Evolutionary conservation across 345 rosid genomes (phyloP).

Genomic region (Sisymbrium irio): DNA sequence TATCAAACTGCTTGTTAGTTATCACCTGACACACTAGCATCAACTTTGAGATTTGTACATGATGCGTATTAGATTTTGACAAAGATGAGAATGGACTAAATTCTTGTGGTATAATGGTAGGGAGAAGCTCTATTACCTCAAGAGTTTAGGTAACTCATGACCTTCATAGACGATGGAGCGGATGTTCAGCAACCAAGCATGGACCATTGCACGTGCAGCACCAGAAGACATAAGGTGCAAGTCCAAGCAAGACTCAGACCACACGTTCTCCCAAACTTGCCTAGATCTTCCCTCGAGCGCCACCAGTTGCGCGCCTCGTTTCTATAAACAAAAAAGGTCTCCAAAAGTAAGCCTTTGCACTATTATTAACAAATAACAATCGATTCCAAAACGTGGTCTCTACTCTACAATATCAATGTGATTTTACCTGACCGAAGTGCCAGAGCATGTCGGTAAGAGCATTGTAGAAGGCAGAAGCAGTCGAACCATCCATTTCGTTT

Average conservation of each 20-base stretch:
- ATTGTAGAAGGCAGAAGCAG: conserved; percentile 92
- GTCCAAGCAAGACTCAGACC: conserved; percentile 96
- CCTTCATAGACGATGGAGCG: conserved; percentile 78
- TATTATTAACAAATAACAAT: neutral
- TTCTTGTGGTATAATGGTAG: neutral
- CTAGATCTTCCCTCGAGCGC: conserved; percentile 87
- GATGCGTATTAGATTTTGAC: neutral
- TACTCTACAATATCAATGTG: neutral
- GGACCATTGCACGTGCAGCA: conserved; percentile 92
- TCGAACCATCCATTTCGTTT: conserved; percentile 71
- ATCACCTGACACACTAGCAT: neutral
- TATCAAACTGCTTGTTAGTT: neutral
- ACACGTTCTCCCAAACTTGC: conserved; percentile 90
- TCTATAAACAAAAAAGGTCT: conserved; percentile 40
- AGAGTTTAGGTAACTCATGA: conserved; percentile 70
- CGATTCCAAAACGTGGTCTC: neutral
- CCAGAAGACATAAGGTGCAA: conserved; percentile 98
- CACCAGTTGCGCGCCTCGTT: conserved; percentile 74
- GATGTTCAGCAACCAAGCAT: conserved; percentile 84
- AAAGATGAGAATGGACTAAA: neutral
- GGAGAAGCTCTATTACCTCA: conserved; percentile 51
- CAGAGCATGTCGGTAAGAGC: conserved; percentile 90
- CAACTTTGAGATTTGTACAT: neutral
- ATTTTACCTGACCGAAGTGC: conserved; percentile 88
- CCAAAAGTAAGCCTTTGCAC: neutral